Evolutionary conservation across 1,284 basidiomycete genomes (phyloP).

Genomic region (Hortiboletus rubellus): DNA sequence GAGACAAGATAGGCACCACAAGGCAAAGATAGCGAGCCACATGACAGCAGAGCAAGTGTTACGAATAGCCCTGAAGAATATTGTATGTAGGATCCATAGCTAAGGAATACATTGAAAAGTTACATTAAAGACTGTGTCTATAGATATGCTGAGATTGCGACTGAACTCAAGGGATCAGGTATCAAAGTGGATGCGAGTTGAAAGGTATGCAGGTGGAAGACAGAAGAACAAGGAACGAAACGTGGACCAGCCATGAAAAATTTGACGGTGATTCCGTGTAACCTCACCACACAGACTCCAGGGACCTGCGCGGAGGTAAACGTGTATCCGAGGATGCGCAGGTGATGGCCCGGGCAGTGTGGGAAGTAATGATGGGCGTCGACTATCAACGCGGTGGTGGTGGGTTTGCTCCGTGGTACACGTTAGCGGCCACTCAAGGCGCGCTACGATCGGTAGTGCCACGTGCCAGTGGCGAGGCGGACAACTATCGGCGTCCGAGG

Average conservation of each 20-base stretch:
- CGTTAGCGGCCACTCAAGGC: constrained; percentile 5
- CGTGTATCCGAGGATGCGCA: constrained; percentile 6
- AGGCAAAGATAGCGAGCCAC: no score
- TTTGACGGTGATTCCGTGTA: constrained; percentile 8
- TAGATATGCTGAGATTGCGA: constrained; percentile 26
- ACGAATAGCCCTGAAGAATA: constrained; percentile 22
- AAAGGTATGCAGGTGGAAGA: constrained; percentile 12
- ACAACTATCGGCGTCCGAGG: constrained; percentile 54
- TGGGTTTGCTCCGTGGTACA: neutral
- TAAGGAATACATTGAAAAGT: constrained; percentile 27
- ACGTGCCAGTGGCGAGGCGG: neutral
- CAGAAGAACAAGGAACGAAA: neutral
- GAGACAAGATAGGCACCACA: neutral
- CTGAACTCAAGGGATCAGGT: constrained; percentile 22
- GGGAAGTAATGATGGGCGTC: constrained; percentile 4
- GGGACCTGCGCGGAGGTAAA: constrained; percentile 4
- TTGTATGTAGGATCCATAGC: constrained; percentile 22
- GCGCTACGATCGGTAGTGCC: constrained; percentile 7
- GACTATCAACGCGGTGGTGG: constrained; percentile 5
- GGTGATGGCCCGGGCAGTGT: constrained; percentile 3
- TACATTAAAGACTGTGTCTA: constrained; percentile 33
- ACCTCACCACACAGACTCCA: constrained; percentile 3
- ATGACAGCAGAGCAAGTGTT: neutral
- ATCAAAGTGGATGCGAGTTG: constrained; percentile 21
- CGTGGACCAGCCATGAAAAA: constrained; percentile 25